phyloP scores from a whole-genome alignment of 306 rosid genomes.

The Vicia faba region DNA sequence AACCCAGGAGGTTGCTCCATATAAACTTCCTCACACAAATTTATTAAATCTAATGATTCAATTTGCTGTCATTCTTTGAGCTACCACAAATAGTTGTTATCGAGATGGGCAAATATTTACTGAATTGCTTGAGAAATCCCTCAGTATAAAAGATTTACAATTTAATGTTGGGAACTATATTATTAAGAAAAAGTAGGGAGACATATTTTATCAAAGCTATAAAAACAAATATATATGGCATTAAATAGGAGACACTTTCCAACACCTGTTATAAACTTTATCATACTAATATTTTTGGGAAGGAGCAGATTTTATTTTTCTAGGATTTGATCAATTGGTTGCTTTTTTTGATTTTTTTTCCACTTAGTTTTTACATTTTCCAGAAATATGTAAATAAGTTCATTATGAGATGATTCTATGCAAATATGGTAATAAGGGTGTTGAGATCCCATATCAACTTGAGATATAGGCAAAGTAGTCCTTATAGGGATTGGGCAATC shows the following conservation, averaged over 20 bases:
- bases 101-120: neutral
- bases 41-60: constrained; percentile 4
- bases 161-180: neutral
- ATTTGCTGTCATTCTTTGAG: constrained; percentile 18
- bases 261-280: constrained; percentile 5
- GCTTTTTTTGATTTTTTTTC: neutral
- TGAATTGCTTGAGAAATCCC: neutral
- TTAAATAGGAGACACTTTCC: constrained; percentile 1
- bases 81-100: neutral
- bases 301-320: constrained; percentile 11
- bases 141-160: neutral
- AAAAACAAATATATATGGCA: neutral
- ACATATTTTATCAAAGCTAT: neutral
- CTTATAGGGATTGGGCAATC: neutral
- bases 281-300: neutral
- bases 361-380: constrained; percentile 19
- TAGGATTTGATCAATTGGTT: constrained; percentile 9
- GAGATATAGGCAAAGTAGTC: neutral
- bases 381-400: neutral
- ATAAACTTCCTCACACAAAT: no score
- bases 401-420: neutral
- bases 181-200: neutral
- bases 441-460: neutral
- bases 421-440: neutral
- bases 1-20: no score